A percentile compares a stretch with the other conserved stretches of the same genome.
phyloP scores from a whole-genome alignment of 139 green algal species.

The Tetraselmis striata region DNA sequence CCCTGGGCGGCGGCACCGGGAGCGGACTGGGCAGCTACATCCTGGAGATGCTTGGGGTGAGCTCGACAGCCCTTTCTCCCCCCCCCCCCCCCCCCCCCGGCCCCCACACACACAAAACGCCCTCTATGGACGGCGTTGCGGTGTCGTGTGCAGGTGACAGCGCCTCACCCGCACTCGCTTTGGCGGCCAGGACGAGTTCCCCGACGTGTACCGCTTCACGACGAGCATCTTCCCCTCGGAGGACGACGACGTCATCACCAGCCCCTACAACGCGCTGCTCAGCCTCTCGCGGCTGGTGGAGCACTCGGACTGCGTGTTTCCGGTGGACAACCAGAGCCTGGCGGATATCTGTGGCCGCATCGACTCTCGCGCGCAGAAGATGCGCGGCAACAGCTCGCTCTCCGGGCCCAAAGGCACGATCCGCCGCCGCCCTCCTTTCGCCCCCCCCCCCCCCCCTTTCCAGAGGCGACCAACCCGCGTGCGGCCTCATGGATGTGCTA shows the following conservation, averaged over 20 bases:
- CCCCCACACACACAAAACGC: too few species aligned
- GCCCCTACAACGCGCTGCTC: slow-evolving; percentile 79
- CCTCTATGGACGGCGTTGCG: too few species aligned
- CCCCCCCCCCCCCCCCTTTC: too few species aligned
- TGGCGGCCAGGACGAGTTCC: slow-evolving; percentile 76
- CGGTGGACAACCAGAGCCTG: slow-evolving; percentile 79
- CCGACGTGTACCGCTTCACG: slow-evolving; percentile 61
- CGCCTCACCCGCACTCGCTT: too few species aligned
- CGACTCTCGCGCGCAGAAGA: too few species aligned
- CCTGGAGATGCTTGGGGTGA: slow-evolving; percentile 55
- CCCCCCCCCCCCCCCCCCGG: not conserved
- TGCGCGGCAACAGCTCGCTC: too few species aligned
- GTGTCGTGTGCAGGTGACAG: too few species aligned
- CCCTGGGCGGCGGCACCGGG: slow-evolving; percentile 71
- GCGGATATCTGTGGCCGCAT: slow-evolving; percentile 49
- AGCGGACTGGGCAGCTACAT: slow-evolving; percentile 69
- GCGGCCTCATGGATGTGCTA: too few species aligned
- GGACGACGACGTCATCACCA: slow-evolving; percentile 77
- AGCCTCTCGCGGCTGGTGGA: slow-evolving; percentile 51
- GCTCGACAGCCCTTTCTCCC: not conserved
- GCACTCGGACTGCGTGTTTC: slow-evolving; percentile 68
- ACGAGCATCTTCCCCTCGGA: slow-evolving; percentile 66
- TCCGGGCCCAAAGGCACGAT: too few species aligned
- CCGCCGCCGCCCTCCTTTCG: too few species aligned
- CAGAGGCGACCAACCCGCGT: too few species aligned